A percentile compares a stretch with the other conserved stretches of the same genome.
Conservation (phyloP, 2,329 filamentous ascomycete species). For the Dothidotthia symphoricarpi region DNA sequence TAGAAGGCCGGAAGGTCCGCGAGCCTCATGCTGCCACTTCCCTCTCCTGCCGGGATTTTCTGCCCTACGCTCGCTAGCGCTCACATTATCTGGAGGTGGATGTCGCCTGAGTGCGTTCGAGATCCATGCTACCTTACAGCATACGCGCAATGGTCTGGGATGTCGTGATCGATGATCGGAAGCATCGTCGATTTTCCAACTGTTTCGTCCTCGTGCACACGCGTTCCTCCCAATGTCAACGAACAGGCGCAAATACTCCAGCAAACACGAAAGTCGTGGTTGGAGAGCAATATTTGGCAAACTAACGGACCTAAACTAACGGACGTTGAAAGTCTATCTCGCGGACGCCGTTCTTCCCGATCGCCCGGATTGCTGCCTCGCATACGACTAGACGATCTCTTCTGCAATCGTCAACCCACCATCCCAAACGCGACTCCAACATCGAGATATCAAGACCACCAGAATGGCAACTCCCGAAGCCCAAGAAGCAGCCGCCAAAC, state of each 20-base stretch:
- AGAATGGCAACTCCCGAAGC: constrained; percentile 33
- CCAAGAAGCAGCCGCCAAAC: constrained; percentile 53
- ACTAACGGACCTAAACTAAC: too few species aligned
- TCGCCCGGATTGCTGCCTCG: too few species aligned
- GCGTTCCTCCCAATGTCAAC: too few species aligned
- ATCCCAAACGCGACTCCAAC: not conserved
- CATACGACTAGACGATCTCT: too few species aligned
- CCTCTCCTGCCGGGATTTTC: constrained; percentile 8
- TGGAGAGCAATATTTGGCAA: too few species aligned
- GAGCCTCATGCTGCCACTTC: constrained; percentile 4
- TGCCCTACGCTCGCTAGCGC: not conserved
- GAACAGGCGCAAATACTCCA: too few species aligned
- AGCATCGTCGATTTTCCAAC: not conserved
- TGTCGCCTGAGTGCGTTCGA: constrained; percentile 6
- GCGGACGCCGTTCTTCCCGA: too few species aligned
- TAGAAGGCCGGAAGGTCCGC: constrained; percentile 3
- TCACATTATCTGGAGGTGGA: not conserved
- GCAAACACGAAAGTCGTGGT: too few species aligned
- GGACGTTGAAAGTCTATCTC: too few species aligned
- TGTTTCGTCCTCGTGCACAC: not conserved
- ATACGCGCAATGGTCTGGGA: constrained; percentile 3
- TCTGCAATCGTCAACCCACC: not conserved
- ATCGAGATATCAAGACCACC: not conserved
- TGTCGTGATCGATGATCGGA: not conserved
- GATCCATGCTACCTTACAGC: constrained; percentile 2